Evolutionary conservation across 2,329 filamentous ascomycete genomes (phyloP), one percentile per base, ranked within the genome.

Genomic region (Monosporascus ibericus): DNA sequence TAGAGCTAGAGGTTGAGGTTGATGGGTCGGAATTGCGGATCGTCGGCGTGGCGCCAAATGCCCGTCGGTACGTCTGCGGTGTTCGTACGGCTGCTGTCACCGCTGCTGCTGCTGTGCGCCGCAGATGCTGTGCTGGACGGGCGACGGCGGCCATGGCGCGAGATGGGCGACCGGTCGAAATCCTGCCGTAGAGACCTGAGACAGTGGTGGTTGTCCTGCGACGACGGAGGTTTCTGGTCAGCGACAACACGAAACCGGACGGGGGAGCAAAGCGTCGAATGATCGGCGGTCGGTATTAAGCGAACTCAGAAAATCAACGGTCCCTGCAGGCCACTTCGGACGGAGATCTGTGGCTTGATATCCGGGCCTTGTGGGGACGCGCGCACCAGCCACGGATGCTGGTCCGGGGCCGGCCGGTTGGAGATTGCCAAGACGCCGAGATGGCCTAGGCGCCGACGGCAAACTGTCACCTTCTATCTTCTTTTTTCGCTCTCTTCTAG

Each of bases 1-100:
- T 42, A 46, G 50, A 36, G 22, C 18, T 27, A 11, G 36, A 49
- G 14, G 54, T 37, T 17, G 58, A 52, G 36, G 60, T 48, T 6
- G 62, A 48, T 20, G 58, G 48, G 36, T 55, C 51, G 37, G 63
- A 59, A 37, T 51, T 51, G 27, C 50, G 57, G 48, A 54, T 52
- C 9, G 53, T 53, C 18, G 54, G 50, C 27, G 60, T 64, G 15
- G 62, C 63, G 48, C 52, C 58, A 56, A 66, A 64, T 49, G 15
- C 18, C 17, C 15, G 27, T 44, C n/a, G 14, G 20, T 5, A 44
- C 36, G 17, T 17, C 15, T 8, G 8, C 8, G 22, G 9, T 25
- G 11, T n/a, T 46, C 42, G 42, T 30, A 46, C 5, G 9, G 37
- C 48, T 30, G 48, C 48, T 30, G 27, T 11, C 5, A 11, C 27